A percentile compares a stretch with the other conserved stretches of the same genome.
These are phyloP conservation scores for Podospora appendiculata DNA, from an alignment of 495 filamentous ascomycete genomes.

Conservation along the genomic window DNA sequence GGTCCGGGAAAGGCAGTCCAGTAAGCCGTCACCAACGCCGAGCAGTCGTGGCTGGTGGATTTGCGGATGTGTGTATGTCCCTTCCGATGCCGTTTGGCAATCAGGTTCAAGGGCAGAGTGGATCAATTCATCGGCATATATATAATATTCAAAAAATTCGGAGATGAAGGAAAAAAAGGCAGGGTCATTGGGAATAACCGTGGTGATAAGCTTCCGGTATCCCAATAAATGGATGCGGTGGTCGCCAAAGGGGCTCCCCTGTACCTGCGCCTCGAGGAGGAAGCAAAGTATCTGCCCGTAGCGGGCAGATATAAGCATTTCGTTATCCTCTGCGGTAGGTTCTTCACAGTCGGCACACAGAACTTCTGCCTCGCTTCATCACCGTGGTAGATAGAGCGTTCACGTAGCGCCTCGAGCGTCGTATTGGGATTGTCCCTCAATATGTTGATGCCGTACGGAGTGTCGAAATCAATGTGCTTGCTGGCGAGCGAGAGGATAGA, in stretches of 20 bases:
- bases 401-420: conserved; percentile 33
- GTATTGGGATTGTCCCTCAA: conserved; percentile 34
- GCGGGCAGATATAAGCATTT: conserved; percentile 56
- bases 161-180: conserved; percentile 76
- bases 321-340: conserved; percentile 31
- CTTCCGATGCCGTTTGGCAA: too few relatives aligned
- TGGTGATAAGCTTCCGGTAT: conserved; percentile 59
- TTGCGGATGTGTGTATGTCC: conserved; percentile 60
- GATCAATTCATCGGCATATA: conserved; percentile 74
- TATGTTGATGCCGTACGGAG: conserved; percentile 39
- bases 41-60: conserved; percentile 73
- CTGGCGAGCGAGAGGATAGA: conserved; percentile 81
- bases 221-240: conserved; percentile 76
- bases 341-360: conserved; percentile 30
- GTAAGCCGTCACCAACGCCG: conserved; percentile 78
- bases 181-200: conserved; percentile 50
- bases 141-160: conserved; percentile 91
- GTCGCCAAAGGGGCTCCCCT: conserved; percentile 65
- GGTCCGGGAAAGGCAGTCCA: conserved; percentile 73
- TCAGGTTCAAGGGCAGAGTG: conserved; percentile 49
- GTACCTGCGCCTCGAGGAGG: conserved; percentile 70
- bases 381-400: conserved; percentile 50
- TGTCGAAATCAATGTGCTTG: conserved; percentile 61
- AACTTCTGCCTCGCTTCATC: conserved; percentile 52
- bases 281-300: conserved; percentile 68